Conservation (phyloP, 1,139 yeast genomes). For the Zhuliangozyma blackwelliae region DNA sequence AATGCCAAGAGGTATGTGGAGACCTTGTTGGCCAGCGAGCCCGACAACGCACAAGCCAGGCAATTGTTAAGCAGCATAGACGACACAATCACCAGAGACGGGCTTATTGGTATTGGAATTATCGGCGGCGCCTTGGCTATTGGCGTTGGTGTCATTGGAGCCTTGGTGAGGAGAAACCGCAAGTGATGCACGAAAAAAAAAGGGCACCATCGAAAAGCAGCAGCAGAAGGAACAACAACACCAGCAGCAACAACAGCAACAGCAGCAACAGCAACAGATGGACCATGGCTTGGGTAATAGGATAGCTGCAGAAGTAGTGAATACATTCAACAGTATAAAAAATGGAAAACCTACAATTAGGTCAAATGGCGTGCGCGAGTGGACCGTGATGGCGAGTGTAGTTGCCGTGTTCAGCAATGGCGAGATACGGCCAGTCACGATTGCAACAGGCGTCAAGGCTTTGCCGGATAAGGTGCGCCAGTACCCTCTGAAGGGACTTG, state of each 20-base stretch:
- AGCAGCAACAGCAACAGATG: background rate
- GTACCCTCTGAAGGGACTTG: conserved; percentile 45
- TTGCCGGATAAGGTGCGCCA: conserved; percentile 47
- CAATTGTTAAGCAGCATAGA: conserved; percentile 74
- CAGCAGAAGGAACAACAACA: background rate
- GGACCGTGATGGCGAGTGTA: conserved; percentile 81
- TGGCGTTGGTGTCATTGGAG: conserved; percentile 67
- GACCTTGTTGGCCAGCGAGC: conserved; percentile 71
- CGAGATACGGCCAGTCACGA: conserved; percentile 35
- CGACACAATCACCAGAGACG: conserved; percentile 80
- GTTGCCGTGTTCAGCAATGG: conserved; percentile 39
- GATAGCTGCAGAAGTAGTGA: conserved; percentile 15
- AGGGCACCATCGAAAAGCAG: background rate
- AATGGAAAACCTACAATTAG: conserved; percentile 56
- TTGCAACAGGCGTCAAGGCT: conserved; percentile 84
- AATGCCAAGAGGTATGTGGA: conserved; percentile 87
- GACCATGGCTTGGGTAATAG: conserved; percentile 11
- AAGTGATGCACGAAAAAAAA: conserved; percentile 1
- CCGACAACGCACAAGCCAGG: conserved; percentile 74
- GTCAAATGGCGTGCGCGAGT: conserved; percentile 65
- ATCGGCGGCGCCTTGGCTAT: conserved; percentile 83
- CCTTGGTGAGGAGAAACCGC: conserved; percentile 44
- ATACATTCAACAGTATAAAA: conserved; percentile 16
- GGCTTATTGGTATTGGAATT: conserved; percentile 81
- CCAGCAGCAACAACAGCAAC: background rate